These are phyloP conservation scores for Dalbergia oliveri DNA, from an alignment of 306 rosid genomes.

Conservation along the genomic window DNA sequence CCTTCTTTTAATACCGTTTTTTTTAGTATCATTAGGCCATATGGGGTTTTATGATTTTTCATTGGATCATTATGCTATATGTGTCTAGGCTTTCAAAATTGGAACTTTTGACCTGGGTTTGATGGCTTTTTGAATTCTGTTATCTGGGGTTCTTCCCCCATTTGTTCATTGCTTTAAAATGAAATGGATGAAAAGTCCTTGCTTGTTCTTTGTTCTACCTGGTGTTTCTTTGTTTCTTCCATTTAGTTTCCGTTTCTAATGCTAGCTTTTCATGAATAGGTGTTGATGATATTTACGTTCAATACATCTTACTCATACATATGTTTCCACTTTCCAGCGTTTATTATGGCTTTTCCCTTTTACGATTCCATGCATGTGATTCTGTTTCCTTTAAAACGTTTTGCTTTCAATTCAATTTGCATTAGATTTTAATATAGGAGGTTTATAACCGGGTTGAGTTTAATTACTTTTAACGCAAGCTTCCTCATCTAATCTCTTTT, in stretches of 20 bases:
- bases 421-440: background rate
- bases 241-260: background rate
- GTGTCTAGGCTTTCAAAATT: constrained; percentile 8
- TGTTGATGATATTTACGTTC: constrained; percentile 22
- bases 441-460: constrained; percentile 8
- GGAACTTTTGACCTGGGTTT: constrained; percentile 32
- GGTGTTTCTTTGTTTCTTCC: constrained; percentile 20
- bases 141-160: constrained; percentile 39
- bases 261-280: constrained; percentile 25
- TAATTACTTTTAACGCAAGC: background rate
- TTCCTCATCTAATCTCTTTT: constrained; percentile 14
- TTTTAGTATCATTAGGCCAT: background rate
- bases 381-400: constrained; percentile 9
- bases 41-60: background rate
- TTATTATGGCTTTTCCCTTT: constrained; percentile 13
- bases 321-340: background rate
- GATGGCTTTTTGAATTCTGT: constrained; percentile 17
- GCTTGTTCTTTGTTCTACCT: background rate
- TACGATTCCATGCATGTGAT: constrained; percentile 32
- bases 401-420: constrained; percentile 6
- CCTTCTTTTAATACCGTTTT: background rate
- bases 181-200: constrained; percentile 30
- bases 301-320: constrained; percentile 15
- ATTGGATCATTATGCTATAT: background rate
- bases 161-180: constrained; percentile 44